Evolutionary conservation across 257 asterid genomes (phyloP).

Genomic region (Gardenia jasminoides): DNA sequence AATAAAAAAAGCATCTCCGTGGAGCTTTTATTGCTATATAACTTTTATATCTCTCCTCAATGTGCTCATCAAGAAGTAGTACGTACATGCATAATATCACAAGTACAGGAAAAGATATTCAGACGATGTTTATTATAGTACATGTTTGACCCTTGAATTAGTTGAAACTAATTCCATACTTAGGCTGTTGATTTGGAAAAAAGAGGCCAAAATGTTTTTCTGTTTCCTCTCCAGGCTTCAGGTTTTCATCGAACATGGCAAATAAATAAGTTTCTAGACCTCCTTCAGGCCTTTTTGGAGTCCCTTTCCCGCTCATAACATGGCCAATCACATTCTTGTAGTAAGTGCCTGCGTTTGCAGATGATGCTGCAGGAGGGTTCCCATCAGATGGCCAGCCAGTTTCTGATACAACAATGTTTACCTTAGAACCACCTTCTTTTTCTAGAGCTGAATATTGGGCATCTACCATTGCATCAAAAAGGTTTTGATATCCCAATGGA

Average conservation of each 20-base stretch:
- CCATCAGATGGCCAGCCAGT: slow-evolving; percentile 46
- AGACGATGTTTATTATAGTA: too few species aligned
- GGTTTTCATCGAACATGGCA: slow-evolving; percentile 56
- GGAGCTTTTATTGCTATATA: too few species aligned
- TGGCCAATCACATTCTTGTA: slow-evolving; percentile 22
- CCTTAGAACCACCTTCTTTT: slow-evolving; percentile 27
- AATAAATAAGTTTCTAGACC: slow-evolving; percentile 48
- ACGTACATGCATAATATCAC: too few species aligned
- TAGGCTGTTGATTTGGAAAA: slow-evolving; percentile 22
- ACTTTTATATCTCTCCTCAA: too few species aligned
- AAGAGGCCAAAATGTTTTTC: slow-evolving; percentile 52
- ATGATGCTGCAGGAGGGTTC: not conserved
- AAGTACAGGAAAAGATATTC: too few species aligned
- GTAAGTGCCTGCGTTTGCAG: slow-evolving; percentile 15
- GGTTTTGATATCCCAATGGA: slow-evolving; percentile 24
- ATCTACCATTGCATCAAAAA: slow-evolving; percentile 39
- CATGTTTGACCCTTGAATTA: not conserved
- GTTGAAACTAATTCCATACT: slow-evolving; percentile 31
- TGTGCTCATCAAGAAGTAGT: too few species aligned
- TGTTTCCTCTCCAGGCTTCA: slow-evolving; percentile 19
- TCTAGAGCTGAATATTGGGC: slow-evolving; percentile 30
- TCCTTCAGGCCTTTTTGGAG: slow-evolving; percentile 36
- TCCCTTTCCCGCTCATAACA: slow-evolving; percentile 21
- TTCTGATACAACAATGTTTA: slow-evolving; percentile 36
- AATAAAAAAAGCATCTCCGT: too few species aligned